Base-by-base conservation (phyloP, 441 rosid genomes). In the Erodium moschatum region DNA sequence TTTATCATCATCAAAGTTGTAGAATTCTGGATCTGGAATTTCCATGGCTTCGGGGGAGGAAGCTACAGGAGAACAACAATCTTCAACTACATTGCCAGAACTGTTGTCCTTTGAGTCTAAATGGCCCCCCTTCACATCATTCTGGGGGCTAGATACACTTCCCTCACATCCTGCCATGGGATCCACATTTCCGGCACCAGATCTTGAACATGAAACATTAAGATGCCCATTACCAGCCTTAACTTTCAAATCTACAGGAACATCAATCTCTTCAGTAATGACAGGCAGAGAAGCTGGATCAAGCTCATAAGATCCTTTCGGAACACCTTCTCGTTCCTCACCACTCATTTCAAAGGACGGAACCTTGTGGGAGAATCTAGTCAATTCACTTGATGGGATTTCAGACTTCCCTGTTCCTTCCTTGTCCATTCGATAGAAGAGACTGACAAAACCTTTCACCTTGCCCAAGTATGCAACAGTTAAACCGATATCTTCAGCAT, bases 391-490 rank as follows among this genome's bases (percentile, higher is more conserved):
- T 0, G 82, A 73, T 24, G 72, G 73, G 76, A 88, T 81, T 68
- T 56, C 76, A 75, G 74, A 64, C 19, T 52, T 27, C 46, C 50
- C 61, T 16, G 70, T 73, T 56, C 77, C 84, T 9, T 78, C 72
- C 71, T 72, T 77, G 16, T 66, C 71, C 35, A 21, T 70, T 48
- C 74, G 81, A 65, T 75, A 74, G 63, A 88, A 88, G 54, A 85
- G 72, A 78, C 88, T 78, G 3, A 74, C 79, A 78, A 87, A 88
- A 70, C 92, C 94, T 81, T 85, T 85, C 72, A 87, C 74, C 83
- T 87, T 94, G 69, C 78, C 83, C 77, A 94, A 75, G 80, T 80
- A 83, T 19, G 86, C 85, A 73, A 86, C 88, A 35, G 48, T 69
- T 31, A 71, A 71, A 54, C 89, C 89, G 27, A 20, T 58, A 65